These are phyloP conservation scores for Psilocybe cubensis DNA, from an alignment of 768 basidiomycete species.

Conservation along the genomic window DNA sequence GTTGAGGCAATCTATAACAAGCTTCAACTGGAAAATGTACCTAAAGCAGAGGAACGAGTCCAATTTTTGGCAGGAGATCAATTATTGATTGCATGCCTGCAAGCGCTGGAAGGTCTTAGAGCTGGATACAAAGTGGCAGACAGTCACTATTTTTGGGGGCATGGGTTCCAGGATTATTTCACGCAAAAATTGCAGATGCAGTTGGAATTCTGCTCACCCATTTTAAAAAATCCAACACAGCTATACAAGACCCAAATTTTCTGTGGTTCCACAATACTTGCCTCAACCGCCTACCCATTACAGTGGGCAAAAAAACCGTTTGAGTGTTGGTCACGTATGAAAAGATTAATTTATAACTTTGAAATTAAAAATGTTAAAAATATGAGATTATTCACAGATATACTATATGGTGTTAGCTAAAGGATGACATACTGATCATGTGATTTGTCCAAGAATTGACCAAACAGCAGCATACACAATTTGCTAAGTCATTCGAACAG, in stretches of 20 bases:
- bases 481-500: too few species aligned
- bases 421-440: too few species aligned
- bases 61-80: conserved; percentile 35
- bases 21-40: too few species aligned
- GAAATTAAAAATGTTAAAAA: too few species aligned
- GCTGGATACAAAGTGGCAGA: conserved; percentile 30
- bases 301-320: too few species aligned
- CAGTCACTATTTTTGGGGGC: conserved; percentile 25
- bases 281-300: conserved; percentile 37
- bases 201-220: conserved; percentile 33
- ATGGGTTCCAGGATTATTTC: conserved; percentile 40
- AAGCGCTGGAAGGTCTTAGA: conserved; percentile 29
- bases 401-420: too few species aligned
- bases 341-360: too few species aligned
- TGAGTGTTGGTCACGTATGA: too few species aligned
- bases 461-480: too few species aligned
- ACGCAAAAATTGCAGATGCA: conserved; percentile 36
- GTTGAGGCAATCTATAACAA: conserved; percentile 21
- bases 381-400: too few species aligned
- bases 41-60: conserved; percentile 2
- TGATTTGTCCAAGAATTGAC: too few species aligned
- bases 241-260: conserved; percentile 32
- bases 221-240: conserved; percentile 31
- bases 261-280: conserved; percentile 38
- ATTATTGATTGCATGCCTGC: conserved; percentile 36